Evolutionary conservation across 225 moss, liverwort and hornwort species (phyloP), one percentile per base, ranked within the genome.

Genomic region (Marchantia polymorpha): DNA sequence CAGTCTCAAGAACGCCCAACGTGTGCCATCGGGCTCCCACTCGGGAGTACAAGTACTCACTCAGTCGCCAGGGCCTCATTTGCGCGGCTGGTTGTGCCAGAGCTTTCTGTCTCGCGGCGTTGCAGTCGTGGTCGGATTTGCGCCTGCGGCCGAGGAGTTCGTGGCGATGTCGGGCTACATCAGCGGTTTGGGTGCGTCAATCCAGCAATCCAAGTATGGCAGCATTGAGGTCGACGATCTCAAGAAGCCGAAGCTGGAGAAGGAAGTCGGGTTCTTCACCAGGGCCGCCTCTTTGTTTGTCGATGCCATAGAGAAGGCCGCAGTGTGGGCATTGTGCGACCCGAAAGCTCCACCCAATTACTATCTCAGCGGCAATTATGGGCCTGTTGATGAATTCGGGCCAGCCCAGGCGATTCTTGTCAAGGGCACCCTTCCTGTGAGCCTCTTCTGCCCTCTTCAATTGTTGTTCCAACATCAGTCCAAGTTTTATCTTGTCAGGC

Each of bases 311-410:
- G 83, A 86, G 73, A 80, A 17, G 0, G 82, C 80, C 22, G 31
- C 59, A 51, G 20, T 83, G 50, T 65, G 73, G 80, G 74, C 77
- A 4, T 55, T 68, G 22, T 17, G 64, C 48, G 73, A 80, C 51
- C 16, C 48, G 12, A 72, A 76, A 23, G 81, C 68, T 55, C 76
- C 76, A 11, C 22, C 26, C 0, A 81, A 83, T 48, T 80, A 73
- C 46, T 86, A 77, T 48, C 4, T 78, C 27, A 80, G 54, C n/a
- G 83, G 80, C 56, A 83, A 82, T 73, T 86, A 77, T 51, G 83
- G 49, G 46, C 83, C 86, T 12, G 86, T 83, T 14, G 83, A 83
- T 20, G 86, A 86, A 77, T 77, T 72, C 29, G 80, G 74, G 4
- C 86, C 83, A 6, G 30, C 72, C 59, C 26, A 3, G 20, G 76